These are phyloP conservation scores for Meyerozyma smithsonii DNA, from an alignment of 1,139 yeast species.

Conservation along the genomic window DNA sequence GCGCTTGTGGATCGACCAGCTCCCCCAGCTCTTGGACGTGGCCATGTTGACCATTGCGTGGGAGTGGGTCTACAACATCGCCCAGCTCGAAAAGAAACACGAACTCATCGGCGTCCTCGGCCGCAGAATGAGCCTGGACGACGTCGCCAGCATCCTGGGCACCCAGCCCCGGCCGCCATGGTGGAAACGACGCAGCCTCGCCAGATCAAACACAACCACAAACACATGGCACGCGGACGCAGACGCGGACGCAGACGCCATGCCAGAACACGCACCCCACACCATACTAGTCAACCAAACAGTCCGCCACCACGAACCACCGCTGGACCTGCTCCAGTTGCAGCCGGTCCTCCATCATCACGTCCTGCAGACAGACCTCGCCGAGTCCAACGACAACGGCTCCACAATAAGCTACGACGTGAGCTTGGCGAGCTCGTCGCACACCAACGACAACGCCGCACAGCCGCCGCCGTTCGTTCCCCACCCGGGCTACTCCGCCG, in stretches of 20 bases:
- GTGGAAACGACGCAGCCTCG: not conserved
- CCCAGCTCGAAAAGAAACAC: constrained; percentile 34
- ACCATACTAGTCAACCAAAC: not conserved
- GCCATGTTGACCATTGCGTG: constrained; percentile 39
- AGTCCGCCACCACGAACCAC: not conserved
- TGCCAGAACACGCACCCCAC: not conserved
- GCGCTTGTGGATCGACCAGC: constrained; percentile 35
- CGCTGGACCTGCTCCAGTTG: no score
- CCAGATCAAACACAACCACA: not conserved
- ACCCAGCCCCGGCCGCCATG: not conserved
- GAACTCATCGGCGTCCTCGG: constrained; percentile 49
- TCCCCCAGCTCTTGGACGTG: constrained; percentile 35
- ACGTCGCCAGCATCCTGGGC: constrained; percentile 14
- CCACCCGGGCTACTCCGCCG: constrained; percentile 28
- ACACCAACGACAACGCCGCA: constrained; percentile 3
- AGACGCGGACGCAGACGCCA: not conserved
- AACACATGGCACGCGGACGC: not conserved
- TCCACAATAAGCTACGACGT: not conserved
- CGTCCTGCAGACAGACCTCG: not conserved
- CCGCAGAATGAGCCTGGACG: constrained; percentile 39
- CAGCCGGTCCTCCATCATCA: not conserved
- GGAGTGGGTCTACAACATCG: constrained; percentile 50
- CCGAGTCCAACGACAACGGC: not conserved
- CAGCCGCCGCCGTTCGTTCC: constrained; percentile 31
- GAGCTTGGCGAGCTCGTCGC: not conserved